Evolutionary conservation across 2,329 filamentous ascomycete species (phyloP), one percentile per base, ranked within the genome.

Genomic region (Penicillium sp.): DNA sequence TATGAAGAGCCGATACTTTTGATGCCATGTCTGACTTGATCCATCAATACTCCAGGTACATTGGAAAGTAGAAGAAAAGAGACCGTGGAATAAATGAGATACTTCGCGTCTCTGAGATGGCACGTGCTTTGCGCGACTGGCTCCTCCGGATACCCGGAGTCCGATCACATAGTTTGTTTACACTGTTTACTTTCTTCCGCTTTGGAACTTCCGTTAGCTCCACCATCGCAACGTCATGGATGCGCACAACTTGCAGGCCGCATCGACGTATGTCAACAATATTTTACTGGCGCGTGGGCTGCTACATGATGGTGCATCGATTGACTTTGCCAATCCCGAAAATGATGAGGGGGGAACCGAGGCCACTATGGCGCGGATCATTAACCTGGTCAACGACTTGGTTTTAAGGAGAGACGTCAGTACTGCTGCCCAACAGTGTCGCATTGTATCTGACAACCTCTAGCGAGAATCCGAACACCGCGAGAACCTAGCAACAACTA

Each of bases 381-480:
- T 99, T 78, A 90, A 93, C 71, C 83, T 99, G 25, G 87, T 99
- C 49, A 96, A 99, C 75, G 95, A 99, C 72, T 77, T 99, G 66
- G 91, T 99, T 58, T 75, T 97, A 59, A 86, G 93, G 64, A 86
- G 93, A 80, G 95, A 99, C 74, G 92, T 96, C 80, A 67, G 87
- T 80, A 25, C 6, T 47, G 21, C 23, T 55, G 50, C n/a, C 33
- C 14, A 11, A 27, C 19, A 6, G 26, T 50, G 57, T 46, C 27
- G 37, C 48, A 49, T 54, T 50, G 19, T 4, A 10, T 53, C 62
- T 61, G 45, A 65, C 55, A 56, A 31, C 11, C 29, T 37, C 47
- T 74, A 96, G 90, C 90, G 92, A 72, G 93, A 97, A 75, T 90
- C 92, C 61, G 90, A 95, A 62, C 89, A 96, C 72, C 88, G 91